Conservation (phyloP, 176 grass and related monocot species). For the Urochloa ruziziensis region DNA sequence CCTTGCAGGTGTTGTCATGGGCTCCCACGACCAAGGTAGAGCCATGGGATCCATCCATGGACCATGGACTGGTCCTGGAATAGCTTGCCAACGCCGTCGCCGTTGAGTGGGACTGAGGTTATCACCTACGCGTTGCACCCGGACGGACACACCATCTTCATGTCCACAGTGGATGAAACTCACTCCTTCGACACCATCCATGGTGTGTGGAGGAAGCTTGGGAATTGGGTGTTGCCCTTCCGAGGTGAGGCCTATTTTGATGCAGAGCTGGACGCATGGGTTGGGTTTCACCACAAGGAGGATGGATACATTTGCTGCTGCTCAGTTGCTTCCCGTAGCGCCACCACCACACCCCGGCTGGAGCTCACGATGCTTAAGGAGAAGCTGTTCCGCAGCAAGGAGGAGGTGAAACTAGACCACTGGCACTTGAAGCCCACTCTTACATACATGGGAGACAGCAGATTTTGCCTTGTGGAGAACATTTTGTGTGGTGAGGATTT, state of each 20-base stretch:
- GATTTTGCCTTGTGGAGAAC: slow-evolving; percentile 14
- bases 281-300: not conserved
- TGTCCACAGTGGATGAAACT: not conserved
- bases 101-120: not conserved
- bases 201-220: not conserved
- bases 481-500: not conserved
- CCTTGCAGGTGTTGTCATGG: not conserved
- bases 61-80: slow-evolving; percentile 9
- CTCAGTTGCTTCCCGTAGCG: not conserved
- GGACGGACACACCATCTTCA: not conserved
- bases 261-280: not conserved
- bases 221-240: not conserved
- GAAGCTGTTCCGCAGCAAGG: not conserved
- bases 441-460: not conserved
- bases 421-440: not conserved
- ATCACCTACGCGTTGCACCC: not conserved
- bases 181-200: not conserved
- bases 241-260: not conserved
- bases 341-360: not conserved
- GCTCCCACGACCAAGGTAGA: no score
- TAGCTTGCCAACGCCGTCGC: not conserved
- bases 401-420: not conserved
- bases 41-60: not conserved
- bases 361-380: not conserved
- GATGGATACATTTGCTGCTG: not conserved